Base-by-base conservation (phyloP, 78 protist genomes). In the Acrasis kona region DNA sequence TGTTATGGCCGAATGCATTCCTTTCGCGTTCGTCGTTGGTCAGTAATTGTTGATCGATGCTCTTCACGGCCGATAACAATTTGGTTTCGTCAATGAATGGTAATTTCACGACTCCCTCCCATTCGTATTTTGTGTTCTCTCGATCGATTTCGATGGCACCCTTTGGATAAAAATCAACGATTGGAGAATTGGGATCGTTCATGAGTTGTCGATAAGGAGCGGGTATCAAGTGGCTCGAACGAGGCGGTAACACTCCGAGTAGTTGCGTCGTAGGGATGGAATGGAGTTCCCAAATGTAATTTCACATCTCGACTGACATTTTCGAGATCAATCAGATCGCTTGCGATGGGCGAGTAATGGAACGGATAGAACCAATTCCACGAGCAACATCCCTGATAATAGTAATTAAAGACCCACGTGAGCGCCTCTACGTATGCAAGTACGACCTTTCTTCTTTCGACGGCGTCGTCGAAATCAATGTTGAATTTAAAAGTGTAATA, bases 291-390 rank as follows among this genome's bases (percentile, higher is more conserved):
- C 39, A 7, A 12, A 10, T 76, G 74, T 10, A 68, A 77, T 7
- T 6, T 3, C 32, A 41, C 67, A 6, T 9, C 7, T 19, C n/a
- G 32, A 29, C 10, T 72, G 5, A 61, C 3, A 19, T 3, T 10
- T 27, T 30, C 28, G 10, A 91, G 68, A 37, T 28, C n/a, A 32
- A 35, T 6, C 2, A 81, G 32, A 3, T 83, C 93, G 3, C 79
- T 68, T 3, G 77, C 57, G 36, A 96, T 27, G 19, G 99, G 99
- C 0, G 98, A 88, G 77, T 89, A 92, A 74, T 95, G 93, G 78
- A 85, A 87, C 36, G 97, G 97, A 65, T 73, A 96, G 78, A 34
- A 91, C 97, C 97, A 96, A 28, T 6, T 9, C 99, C 99, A 96
- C 28, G 89, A 77, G 2, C 77, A 58, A 28, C 85, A 66, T 12